Evolutionary conservation across 345 rosid genomes (phyloP).

Genomic region (Boechera divaricarpa): DNA sequence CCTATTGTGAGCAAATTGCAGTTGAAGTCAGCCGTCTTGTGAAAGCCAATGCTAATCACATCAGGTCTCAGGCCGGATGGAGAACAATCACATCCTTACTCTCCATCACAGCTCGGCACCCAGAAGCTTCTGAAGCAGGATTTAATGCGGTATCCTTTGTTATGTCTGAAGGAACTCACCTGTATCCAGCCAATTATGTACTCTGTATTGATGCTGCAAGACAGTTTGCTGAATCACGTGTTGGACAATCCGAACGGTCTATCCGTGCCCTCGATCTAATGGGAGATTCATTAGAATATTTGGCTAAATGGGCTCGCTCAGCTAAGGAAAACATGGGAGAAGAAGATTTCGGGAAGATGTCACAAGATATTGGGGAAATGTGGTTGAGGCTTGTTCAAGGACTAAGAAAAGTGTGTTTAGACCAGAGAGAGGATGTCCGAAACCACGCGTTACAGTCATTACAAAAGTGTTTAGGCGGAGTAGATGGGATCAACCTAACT

Average conservation of each 20-base stretch:
- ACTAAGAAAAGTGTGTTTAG: conserved; percentile 96
- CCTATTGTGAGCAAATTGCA: conserved; percentile 95
- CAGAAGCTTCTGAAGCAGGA: conserved; percentile 98
- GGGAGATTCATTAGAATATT: conserved; percentile 81
- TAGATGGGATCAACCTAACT: conserved; percentile 69
- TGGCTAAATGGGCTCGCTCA: conserved; percentile 72
- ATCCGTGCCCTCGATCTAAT: conserved; percentile 84
- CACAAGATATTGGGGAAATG: conserved; percentile 89
- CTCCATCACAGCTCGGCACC: conserved; percentile 92
- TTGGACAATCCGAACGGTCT: conserved; percentile 93
- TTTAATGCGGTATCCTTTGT: conserved; percentile 83
- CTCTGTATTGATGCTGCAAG: conserved; percentile 86
- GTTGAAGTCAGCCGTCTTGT: conserved; percentile 95
- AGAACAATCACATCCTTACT: conserved; percentile 87
- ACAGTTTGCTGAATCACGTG: conserved; percentile 99
- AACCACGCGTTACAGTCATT: conserved; percentile 86
- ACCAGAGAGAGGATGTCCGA: conserved; percentile 96
- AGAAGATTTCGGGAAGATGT: conserved; percentile 75
- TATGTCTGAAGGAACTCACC: conserved; percentile 83
- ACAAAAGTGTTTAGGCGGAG: conserved; percentile 86
- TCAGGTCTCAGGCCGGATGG: conserved; percentile 95
- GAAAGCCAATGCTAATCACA: conserved; percentile 92
- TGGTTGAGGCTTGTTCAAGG: conserved; percentile 98
- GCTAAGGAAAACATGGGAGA: conserved; percentile 78
- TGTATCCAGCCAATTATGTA: conserved; percentile 82